These are phyloP conservation scores for Beauveria asiatica DNA, from an alignment of 2,329 filamentous ascomycete genomes.

Conservation along the genomic window DNA sequence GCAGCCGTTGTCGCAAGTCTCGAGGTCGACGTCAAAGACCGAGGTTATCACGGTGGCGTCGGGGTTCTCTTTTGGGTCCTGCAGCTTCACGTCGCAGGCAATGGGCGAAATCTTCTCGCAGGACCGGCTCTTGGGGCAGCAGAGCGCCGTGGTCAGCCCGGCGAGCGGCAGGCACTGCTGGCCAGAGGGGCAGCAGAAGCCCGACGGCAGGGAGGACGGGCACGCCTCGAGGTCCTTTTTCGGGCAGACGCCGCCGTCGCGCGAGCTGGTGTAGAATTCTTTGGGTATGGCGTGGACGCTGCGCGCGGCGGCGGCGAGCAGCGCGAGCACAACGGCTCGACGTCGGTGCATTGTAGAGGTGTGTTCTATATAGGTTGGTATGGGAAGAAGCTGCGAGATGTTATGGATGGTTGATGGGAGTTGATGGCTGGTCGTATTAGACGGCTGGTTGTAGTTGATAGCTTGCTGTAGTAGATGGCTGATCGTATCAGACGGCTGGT, in stretches of 20 bases:
- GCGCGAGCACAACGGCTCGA: neutral
- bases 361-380: neutral
- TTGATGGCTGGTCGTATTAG: neutral
- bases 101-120: conserved; percentile 58
- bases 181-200: conserved; percentile 51
- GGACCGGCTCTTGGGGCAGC: conserved; percentile 52
- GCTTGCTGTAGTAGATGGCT: too few relatives aligned
- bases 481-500: too few relatives aligned
- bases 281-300: neutral
- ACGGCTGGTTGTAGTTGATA: neutral
- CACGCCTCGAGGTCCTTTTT: neutral
- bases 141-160: conserved; percentile 57
- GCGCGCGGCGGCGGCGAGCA: neutral
- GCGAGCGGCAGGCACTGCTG: conserved; percentile 53
- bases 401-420: neutral
- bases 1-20: conserved; percentile 52
- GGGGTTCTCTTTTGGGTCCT: conserved; percentile 50
- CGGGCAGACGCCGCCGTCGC: neutral
- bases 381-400: neutral
- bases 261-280: neutral
- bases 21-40: conserved; percentile 46
- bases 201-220: neutral
- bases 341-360: neutral
- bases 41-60: conserved; percentile 58
- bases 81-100: conserved; percentile 52